Base-by-base conservation (phyloP, 75 land plant genomes). In the Isoetes taiwanensis region DNA sequence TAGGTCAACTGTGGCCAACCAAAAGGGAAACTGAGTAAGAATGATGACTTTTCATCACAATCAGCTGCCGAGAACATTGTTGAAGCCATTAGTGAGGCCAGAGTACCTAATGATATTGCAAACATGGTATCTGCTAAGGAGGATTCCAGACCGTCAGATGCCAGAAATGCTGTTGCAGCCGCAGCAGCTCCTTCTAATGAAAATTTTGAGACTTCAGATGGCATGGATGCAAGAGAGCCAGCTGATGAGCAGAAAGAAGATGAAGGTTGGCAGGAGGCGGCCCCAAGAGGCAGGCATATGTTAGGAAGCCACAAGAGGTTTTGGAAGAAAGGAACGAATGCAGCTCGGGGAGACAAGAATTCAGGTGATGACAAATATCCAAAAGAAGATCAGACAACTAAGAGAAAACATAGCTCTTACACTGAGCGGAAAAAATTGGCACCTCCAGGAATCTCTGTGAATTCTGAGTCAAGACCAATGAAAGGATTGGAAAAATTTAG, bases 201-300 rank as follows among this genome's bases (percentile, higher is more conserved):
- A 33, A 57, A 58, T 56, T 34, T 54, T 52, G 76, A n/a, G n/a
- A n/a, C n/a, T n/a, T n/a, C n/a, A n/a, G n/a, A n/a, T n/a, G n/a
- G n/a, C n/a, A n/a, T n/a, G n/a, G n/a, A n/a, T n/a, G n/a, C n/a
- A n/a, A n/a, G n/a, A n/a, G n/a, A n/a, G n/a, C n/a, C n/a, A n/a
- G n/a, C n/a, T n/a, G n/a, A n/a, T n/a, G n/a, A n/a, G n/a, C n/a
- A n/a, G n/a, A n/a, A 74, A 38, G 71, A 71, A 41, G 87, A 79
- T 43, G 80, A 83, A 40, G 87, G 83, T 30, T 83, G 87, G 87
- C 87, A 83, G 21, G 62, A 59, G 57, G 67, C 80, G 34, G 82
- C 79, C 65, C 83, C 77, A 56, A 70, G 75, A 58, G 77, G 77
- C 17, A 56, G 82, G 56, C 75, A 75, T 14, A 58, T 74, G 43